Percentiles rank a stretch among this genome's conserved stretches.
Evolutionary conservation across 176 grass and related monocot genomes (phyloP).

Genomic region (Puccinellia tenuiflora): DNA sequence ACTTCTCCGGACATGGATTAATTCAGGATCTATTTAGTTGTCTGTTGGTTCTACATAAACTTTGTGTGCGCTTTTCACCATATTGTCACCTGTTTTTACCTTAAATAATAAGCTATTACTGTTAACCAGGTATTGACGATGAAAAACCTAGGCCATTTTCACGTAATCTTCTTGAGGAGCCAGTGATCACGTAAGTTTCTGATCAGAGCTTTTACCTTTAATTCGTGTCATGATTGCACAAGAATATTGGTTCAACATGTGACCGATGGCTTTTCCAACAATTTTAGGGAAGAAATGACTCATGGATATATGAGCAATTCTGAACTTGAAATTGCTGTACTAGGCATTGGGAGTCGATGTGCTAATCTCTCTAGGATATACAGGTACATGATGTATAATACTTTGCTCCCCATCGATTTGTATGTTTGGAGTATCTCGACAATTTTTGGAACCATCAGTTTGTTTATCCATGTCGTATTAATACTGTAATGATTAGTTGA

Average conservation of each 20-base stretch:
- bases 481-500: background rate
- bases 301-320: constrained; percentile 68
- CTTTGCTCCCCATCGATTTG: background rate
- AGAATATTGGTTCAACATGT: background rate
- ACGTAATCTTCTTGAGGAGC: constrained; percentile 42
- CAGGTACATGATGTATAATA: constrained; percentile 56
- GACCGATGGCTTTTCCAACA: background rate
- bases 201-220: background rate
- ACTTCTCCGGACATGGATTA: background rate
- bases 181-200: constrained; percentile 48
- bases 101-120: background rate
- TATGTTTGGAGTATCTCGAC: background rate
- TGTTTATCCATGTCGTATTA: background rate
- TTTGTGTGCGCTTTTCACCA: background rate
- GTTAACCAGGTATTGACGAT: background rate
- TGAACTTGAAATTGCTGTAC: constrained; percentile 59
- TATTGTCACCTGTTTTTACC: background rate
- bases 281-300: constrained; percentile 62
- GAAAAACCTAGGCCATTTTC: constrained; percentile 6
- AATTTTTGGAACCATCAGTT: background rate
- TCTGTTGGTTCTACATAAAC: background rate
- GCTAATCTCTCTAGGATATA: constrained; percentile 77
- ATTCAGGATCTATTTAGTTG: background rate
- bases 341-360: constrained; percentile 55
- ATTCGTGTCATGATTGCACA: background rate